phyloP scores from a whole-genome alignment of 225 moss, liverwort and hornwort species.

The Marchantia paleacea region DNA sequence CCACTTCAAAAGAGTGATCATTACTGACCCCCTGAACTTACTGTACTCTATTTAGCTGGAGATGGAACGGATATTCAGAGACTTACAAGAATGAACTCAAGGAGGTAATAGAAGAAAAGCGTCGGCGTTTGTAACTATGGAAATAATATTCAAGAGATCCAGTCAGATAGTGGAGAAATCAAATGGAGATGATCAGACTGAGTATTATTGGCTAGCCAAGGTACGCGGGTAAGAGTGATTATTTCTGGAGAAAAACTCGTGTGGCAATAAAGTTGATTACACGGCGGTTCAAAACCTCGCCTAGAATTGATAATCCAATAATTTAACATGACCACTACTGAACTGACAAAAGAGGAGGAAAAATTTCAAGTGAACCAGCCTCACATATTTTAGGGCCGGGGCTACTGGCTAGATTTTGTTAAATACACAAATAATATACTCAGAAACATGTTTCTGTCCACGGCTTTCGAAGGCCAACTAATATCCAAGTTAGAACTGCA shows the following conservation, averaged over 20 bases:
- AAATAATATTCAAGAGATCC: background rate
- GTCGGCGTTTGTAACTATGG: background rate
- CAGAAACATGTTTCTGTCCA: background rate
- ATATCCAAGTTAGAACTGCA: background rate
- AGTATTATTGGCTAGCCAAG: background rate
- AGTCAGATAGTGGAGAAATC: background rate
- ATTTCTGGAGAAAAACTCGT: background rate
- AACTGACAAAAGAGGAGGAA: background rate
- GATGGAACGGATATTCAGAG: background rate
- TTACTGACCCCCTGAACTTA: background rate
- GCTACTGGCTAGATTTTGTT: background rate
- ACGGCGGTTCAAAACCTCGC: background rate
- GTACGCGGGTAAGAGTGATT: background rate
- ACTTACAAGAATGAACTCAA: background rate
- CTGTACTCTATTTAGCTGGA: background rate
- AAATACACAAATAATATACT: background rate
- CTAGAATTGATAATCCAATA: background rate
- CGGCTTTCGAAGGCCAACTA: background rate
- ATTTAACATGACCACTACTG: background rate
- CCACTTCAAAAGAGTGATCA: constrained; percentile 13
- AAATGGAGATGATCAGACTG: background rate
- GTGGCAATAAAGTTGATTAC: background rate
- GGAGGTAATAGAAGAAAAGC: background rate
- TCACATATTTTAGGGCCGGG: too few relatives aligned
- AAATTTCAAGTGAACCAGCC: too few relatives aligned